Evolutionary conservation across 208 protist species (phyloP), one percentile per base, ranked within the genome.

Genomic region (Trypanosoma caninum): DNA sequence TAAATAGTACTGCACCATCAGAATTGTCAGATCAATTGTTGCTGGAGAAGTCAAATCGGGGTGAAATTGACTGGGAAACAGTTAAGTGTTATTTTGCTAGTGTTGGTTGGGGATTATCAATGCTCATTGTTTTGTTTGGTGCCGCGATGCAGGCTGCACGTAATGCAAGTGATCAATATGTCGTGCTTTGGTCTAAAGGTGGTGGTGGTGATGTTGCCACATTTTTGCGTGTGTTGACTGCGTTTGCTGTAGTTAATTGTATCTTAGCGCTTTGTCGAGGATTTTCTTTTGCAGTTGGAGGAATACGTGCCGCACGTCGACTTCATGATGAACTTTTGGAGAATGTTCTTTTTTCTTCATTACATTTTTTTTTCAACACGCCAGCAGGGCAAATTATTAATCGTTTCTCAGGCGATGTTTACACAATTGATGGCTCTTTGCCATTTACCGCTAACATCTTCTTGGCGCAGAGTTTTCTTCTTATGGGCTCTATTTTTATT

Each of bases 371-470:
- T 42, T 73, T 76, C 46, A 63, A 57, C 10, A 82, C 78, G 3
- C 73, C 78, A n/a, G 62, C 80, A 44, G 82, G 82, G 7, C 72
- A 72, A 34, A 62, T 96, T 34, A 59, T 97, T 20, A 96, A 94
- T 59, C 72, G 92, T 20, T 83, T 97, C 33, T 80, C 74, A 13
- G 80, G 72, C 46, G 92, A 97, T 58, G 56, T 84, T 18, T 79
- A 87, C 66, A 69, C 67, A 20, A 57, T 93, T 34, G 91, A 97
- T 67, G 81, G 90, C 27, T 69, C 78, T 56, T 58, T 96, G 5
- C 84, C 90, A 3, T 81, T 82, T 37, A 84, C 77, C n/a, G 9
- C 68, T 28, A 81, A 82, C 62, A 81, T 82, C 46, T 57, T 80
- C 11, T 37, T 84, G 22, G 72, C 74, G 34, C 53, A 80, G 20